These are phyloP conservation scores for Gossypium gossypioides DNA, from an alignment of 441 rosid genomes.

Conservation along the genomic window DNA sequence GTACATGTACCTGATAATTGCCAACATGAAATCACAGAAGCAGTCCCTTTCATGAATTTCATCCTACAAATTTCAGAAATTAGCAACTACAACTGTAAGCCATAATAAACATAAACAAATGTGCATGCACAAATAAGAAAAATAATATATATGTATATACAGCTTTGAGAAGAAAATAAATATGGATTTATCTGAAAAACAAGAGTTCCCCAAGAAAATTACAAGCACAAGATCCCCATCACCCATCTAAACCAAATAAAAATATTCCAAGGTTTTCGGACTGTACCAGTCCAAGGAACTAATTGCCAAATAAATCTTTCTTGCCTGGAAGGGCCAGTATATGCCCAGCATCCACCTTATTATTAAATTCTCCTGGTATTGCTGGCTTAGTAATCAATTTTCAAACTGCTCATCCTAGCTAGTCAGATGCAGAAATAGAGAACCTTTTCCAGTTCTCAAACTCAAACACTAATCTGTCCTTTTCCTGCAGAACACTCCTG, in stretches of 20 bases:
- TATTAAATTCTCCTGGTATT: not conserved
- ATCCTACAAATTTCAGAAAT: constrained; percentile 48
- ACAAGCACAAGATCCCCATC: not conserved
- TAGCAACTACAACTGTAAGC: constrained; percentile 10
- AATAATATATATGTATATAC: not conserved
- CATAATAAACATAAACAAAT: not conserved
- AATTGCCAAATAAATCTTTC: not conserved
- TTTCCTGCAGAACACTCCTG: not conserved
- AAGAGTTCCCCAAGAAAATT: not conserved
- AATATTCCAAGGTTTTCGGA: not conserved
- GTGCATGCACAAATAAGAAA: not conserved
- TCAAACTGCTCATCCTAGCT: not conserved
- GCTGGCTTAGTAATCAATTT: not conserved
- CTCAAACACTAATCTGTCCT: not conserved
- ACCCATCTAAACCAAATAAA: not conserved
- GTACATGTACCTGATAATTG: constrained; percentile 63
- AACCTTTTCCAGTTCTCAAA: not conserved
- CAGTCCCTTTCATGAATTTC: constrained; percentile 97
- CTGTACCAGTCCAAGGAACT: not conserved
- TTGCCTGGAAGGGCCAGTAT: not conserved
- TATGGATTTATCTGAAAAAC: not conserved
- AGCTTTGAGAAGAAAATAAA: not conserved
- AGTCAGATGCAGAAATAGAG: not conserved
- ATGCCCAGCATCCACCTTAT: not conserved
- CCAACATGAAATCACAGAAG: constrained; percentile 84